Percentiles rank a stretch among this genome's conserved stretches.
Evolutionary conservation across 2,329 filamentous ascomycete genomes (phyloP).

Genomic region (Leptosphaerulina australis): DNA sequence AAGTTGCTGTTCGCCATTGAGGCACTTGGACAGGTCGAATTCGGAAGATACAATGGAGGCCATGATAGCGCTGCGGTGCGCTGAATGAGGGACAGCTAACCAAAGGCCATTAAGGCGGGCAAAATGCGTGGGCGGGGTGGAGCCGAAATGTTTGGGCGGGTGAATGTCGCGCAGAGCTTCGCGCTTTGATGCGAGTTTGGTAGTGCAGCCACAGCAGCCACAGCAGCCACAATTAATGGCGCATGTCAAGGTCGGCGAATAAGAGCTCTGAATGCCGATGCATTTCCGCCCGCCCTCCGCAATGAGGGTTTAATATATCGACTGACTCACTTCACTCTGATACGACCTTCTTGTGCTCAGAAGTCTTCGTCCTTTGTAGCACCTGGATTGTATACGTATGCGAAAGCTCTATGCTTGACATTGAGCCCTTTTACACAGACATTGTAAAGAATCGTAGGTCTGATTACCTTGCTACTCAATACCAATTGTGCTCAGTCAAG

Average conservation of each 20-base stretch:
- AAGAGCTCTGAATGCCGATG: conserved; percentile 2
- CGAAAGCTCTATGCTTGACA: neutral
- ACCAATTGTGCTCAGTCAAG: neutral
- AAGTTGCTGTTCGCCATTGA: conserved; percentile 78
- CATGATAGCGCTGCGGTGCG: conserved; percentile 48
- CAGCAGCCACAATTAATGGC: conserved; percentile 18
- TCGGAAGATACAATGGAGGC: conserved; percentile 48
- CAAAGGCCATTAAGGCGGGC: conserved; percentile 42
- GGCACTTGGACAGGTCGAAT: conserved; percentile 82
- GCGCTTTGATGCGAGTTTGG: conserved; percentile 24
- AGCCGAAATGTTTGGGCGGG: conserved; percentile 31
- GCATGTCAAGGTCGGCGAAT: conserved; percentile 6
- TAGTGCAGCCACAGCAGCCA: conserved; percentile 13
- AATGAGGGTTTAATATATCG: conserved; percentile 13
- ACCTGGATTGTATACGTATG: neutral
- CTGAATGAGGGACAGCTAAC: conserved; percentile 33
- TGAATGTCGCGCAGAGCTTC: conserved; percentile 25
- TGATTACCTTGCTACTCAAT: neutral
- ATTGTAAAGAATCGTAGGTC: neutral
- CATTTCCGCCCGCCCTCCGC: conserved; percentile 12
- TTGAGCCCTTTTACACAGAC: neutral
- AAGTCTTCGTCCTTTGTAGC: neutral
- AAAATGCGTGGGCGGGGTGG: conserved; percentile 22
- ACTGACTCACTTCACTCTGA: conserved; percentile 12
- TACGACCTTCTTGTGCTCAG: neutral